These are phyloP conservation scores for Colletotrichum zoysiae DNA, from an alignment of 2,329 filamentous ascomycete genomes.

Conservation along the genomic window DNA sequence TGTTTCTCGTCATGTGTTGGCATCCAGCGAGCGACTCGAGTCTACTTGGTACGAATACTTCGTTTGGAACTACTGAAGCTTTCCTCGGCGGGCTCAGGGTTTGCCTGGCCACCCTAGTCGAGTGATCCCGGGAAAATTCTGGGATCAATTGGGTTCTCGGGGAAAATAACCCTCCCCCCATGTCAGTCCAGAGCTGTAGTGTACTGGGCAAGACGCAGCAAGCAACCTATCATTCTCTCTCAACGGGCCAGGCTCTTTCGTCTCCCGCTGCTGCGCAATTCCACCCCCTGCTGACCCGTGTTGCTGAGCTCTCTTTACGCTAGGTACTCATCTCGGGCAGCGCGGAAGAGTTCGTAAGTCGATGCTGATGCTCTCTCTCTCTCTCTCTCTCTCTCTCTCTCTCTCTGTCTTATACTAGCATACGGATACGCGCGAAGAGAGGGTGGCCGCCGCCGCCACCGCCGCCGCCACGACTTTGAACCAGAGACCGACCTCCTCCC, in stretches of 20 bases:
- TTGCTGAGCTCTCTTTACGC: background rate
- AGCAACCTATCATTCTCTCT: background rate
- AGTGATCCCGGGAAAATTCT: slow-evolving; percentile 23
- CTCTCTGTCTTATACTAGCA: background rate
- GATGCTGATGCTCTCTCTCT: background rate
- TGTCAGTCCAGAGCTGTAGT: slow-evolving; percentile 12
- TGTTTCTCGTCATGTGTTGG: background rate
- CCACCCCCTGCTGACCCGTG: slow-evolving; percentile 13
- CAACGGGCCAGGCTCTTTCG: slow-evolving; percentile 1
- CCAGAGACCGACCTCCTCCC: no score
- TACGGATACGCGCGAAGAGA: background rate
- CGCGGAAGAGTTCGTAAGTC: background rate
- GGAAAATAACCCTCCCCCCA: slow-evolving; percentile 7
- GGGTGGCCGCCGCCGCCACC: background rate
- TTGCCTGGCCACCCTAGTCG: slow-evolving; percentile 16
- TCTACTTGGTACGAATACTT: background rate
- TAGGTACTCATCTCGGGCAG: background rate
- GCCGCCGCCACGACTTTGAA: background rate
- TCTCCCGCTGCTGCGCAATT: background rate
- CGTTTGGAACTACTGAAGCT: slow-evolving; percentile 15
- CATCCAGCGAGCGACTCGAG: slow-evolving; percentile 2
- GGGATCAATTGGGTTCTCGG: slow-evolving; percentile 39
- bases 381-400: background rate
- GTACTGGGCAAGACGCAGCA: background rate
- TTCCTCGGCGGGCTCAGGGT: slow-evolving; percentile 15